Base-by-base conservation (phyloP, 441 rosid genomes). In the Metrosideros polymorpha region DNA sequence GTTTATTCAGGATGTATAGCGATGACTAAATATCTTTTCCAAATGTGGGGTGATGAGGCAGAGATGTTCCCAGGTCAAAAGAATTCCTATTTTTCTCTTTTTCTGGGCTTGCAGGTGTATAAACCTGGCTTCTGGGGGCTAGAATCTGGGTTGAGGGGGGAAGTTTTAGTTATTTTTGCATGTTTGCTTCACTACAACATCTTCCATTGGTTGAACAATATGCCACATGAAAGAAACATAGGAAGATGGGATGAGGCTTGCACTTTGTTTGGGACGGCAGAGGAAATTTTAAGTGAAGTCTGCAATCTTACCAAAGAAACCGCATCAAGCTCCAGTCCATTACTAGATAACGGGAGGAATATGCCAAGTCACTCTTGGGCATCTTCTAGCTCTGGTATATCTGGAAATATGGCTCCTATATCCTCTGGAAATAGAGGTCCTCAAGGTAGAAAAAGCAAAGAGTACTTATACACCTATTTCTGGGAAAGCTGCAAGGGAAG, bases 1-100 rank as follows among this genome's bases (percentile, higher is more conserved):
- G 88, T 94, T 57, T 97, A 95, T 89, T 94, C 98, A 7, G 99
- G 99, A 88, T 66, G 93, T 90, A 89, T 94, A 25, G 94, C 97
- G 88, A 90, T 95, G 88, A 87, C 90, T 57, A 99, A 97, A 91
- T 98, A 97, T 92, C 95, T 98, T 77, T 98, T 95, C 91, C 99
- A 98, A 93, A 90, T 97, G 93, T 96, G 99, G 98, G 99, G 99
- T 85, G 93, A 91, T 88, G 97, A 96, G 87, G 96, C 95, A 85
- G 97, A 92, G 76, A 98, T 97, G 99, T 96, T 98, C 91, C 99
- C 99, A 61, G 99, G 98, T 85, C 99, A 97, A 92, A 94, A 94
- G 85, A 92, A 94, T 86, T 92, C 91, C 86, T 87, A 94, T 75
- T 76, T 96, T 89, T 92, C 99, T 42, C 88, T 91, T 89, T 89